Conservation (phyloP, 495 filamentous ascomycete species). For the Hamigera avellanea region DNA sequence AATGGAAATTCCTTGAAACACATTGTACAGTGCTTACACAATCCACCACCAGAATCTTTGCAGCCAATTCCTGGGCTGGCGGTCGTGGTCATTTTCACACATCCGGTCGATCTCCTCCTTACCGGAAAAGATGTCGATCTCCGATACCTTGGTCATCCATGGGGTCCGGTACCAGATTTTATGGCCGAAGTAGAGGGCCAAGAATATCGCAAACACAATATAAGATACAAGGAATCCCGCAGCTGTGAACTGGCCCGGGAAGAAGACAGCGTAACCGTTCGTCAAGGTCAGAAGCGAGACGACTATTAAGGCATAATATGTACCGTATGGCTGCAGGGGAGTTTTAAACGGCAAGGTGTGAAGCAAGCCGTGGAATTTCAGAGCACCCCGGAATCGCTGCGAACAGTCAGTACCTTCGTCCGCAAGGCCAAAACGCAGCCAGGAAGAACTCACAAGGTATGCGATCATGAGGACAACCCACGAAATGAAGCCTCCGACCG, state of each 20-base stretch:
- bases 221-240: conserved; percentile 40
- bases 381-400: conserved; percentile 34
- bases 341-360: conserved; percentile 42
- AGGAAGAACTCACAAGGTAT: conserved; percentile 14
- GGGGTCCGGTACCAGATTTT: conserved; percentile 24
- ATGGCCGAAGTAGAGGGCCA: conserved; percentile 47
- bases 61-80: conserved; percentile 19
- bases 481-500: conserved; percentile 49
- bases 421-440: not conserved
- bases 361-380: conserved; percentile 25
- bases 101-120: conserved; percentile 23
- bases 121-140: conserved; percentile 20
- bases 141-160: conserved; percentile 38
- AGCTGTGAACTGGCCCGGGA: conserved; percentile 31
- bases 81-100: conserved; percentile 15
- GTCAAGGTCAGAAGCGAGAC: conserved; percentile 47
- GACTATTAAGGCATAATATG: conserved; percentile 44
- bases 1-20: too few species aligned
- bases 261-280: conserved; percentile 55
- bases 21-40: conserved; percentile 8
- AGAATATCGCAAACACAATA: conserved; percentile 50
- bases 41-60: conserved; percentile 25
- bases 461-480: conserved; percentile 33
- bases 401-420: too few species aligned
- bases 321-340: conserved; percentile 40